Base-by-base conservation (phyloP, 805 yeast species). In the Saccharomycopsis fermentans region DNA sequence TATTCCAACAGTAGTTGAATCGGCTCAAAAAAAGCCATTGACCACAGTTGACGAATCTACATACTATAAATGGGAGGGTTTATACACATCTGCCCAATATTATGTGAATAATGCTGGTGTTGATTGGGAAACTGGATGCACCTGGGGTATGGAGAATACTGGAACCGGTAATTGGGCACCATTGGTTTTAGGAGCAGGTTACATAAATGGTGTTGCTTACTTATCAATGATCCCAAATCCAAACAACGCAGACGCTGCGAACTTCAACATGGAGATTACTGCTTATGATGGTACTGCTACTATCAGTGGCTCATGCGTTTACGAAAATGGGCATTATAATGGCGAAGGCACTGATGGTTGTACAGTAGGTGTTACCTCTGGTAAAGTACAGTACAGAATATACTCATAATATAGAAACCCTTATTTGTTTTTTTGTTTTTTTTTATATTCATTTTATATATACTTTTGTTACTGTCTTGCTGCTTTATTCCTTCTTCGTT, bases 221-320 rank as follows among this genome's bases (percentile, higher is more conserved):
- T 74, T 92, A 67, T 89, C 97, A 6, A 77, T 92, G 74, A 89
- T 90, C 74, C 97, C 97, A 74, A 92, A 92, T 40, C 96, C 97
- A 69, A 90, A 91, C 83, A 89, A 88, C 80, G 65, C 70, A 24
- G 70, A 78, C 21, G 75, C 91, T 58, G 79, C 85, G 58, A 86
- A 83, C 79, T 87, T 72, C 78, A 84, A 83, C 68, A 86, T 87
- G 65, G 83, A 82, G 74, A 91, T 94, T 69, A 90, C 81, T 59
- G 92, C 85, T 57, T 76, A 84, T 65, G 80, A 79, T 58, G 85
- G 81, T 61, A 82, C 82, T 58, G 74, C 82, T 56, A 74, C 74
- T 52, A 81, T 85, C 59, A 76, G 76, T 63, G 97, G 98, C 63
- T 75, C 78, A 54, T 92, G 98, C 77, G 73, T 72, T 56, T 92